Evolutionary conservation across 1,284 basidiomycete species (phyloP), one percentile per base, ranked within the genome.

Genomic region (Ustilago esculenta): DNA sequence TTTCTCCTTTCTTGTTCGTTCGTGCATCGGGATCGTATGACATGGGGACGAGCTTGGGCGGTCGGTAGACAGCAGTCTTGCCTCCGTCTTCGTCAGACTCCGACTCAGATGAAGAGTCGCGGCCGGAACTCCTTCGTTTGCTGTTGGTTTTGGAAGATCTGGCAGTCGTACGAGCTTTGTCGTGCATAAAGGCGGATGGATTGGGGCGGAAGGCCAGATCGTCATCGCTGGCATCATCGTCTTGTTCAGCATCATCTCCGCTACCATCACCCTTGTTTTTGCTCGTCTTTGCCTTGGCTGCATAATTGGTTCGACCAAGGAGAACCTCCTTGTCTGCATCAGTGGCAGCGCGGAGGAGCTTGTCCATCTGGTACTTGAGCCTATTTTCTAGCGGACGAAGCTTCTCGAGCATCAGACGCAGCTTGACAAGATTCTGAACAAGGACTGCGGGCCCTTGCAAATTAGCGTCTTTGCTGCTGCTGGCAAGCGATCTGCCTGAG

Each of bases 321-420:
- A 61, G 33, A 6, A 55, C 39, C 33, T 65, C 64, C 54, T 59
- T 60, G 44, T 75, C 64, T 4, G 47, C 67, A 34, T 66, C 72
- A 3, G 60, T 73, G 5, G 74, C 75, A 4, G 79, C 67, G 10
- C 70, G 56, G 10, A 79, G 45, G 17, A 77, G 87, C 82, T 98
- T 97, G 76, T 97, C 94, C 76, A 98, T 92, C 82, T 98, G 94
- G 82, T 98, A 96, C 60, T 88, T 89, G 86, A 98, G 90, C 76
- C 91, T 89, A 51, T 86, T 86, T 83, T 98, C 94, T 33, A 98
- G 73, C 0, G 84, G 83, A 24, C 82, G 77, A 23, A 85, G 81
- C 73, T 85, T 85, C 52, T 86, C 85, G 17, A 81, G 59, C 36
- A 76, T 50, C n/a, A 81, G 50, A 1, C 79, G 57, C 18, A 73